Evolutionary conservation across 2,329 filamentous ascomycete species (phyloP).

Genomic region (Stemphylium beticola): DNA sequence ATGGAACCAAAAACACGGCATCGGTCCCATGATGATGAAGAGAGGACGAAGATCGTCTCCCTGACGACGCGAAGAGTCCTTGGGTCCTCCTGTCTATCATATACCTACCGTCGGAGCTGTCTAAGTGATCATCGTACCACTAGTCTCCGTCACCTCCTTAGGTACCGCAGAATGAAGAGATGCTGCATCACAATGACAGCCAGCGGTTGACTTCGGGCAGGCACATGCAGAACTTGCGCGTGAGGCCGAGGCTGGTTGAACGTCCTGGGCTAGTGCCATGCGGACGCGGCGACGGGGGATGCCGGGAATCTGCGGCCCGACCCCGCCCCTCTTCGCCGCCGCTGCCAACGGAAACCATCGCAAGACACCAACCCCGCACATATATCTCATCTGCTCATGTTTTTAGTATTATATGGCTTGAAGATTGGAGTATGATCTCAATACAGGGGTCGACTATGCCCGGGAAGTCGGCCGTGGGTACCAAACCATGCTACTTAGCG

Average conservation of each 20-base stretch:
- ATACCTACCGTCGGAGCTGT: background rate
- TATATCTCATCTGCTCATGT: background rate
- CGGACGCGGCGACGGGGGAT: background rate
- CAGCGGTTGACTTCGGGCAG: background rate
- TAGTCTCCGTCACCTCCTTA: background rate
- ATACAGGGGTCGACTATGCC: too few species aligned
- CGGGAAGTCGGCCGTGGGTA: too few species aligned
- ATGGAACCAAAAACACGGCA: background rate
- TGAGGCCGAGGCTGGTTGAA: background rate
- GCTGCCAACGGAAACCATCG: background rate
- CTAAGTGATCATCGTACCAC: too few species aligned
- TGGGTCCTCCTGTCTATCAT: too few species aligned
- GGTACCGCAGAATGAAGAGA: too few species aligned
- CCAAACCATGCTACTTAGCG: background rate
- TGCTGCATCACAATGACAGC: background rate
- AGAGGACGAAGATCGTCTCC: background rate
- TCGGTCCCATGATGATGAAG: background rate
- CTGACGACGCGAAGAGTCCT: too few species aligned
- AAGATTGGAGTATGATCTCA: too few species aligned
- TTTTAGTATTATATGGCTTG: background rate
- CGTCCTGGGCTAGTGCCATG: background rate
- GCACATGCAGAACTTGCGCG: background rate
- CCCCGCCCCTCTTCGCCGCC: background rate
- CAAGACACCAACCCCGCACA: background rate
- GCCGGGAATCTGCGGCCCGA: constrained; percentile 3